Percentiles rank a stretch among this genome's conserved stretches.
phyloP scores from a whole-genome alignment of 2,329 filamentous ascomycete species.

The Teratosphaeria gauchensis region DNA sequence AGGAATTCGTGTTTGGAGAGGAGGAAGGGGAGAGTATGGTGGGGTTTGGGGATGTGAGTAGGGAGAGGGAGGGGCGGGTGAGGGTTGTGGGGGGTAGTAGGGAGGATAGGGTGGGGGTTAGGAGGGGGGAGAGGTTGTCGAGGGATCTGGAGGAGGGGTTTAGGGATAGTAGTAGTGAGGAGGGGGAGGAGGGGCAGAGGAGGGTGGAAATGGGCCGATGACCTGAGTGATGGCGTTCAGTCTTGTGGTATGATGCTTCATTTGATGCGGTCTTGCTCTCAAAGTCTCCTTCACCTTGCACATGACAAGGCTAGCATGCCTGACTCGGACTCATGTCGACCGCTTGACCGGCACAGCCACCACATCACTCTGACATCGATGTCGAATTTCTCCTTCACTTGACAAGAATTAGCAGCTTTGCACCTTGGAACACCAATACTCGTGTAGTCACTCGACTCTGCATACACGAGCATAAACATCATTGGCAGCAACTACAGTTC shows the following conservation, averaged over 20 bases:
- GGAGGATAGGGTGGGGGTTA: conserved; percentile 29
- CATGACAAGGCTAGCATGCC: no score
- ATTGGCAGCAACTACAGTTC: no score
- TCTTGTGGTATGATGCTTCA: neutral
- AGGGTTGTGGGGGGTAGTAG: conserved; percentile 27
- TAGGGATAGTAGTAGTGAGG: conserved; percentile 54
- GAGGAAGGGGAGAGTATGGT: conserved; percentile 40
- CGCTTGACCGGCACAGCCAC: no score
- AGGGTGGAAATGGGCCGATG: conserved; percentile 1
- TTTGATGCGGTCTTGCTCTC: neutral
- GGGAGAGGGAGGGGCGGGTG: conserved; percentile 12
- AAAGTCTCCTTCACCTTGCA: no score
- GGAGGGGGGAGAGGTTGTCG: conserved; percentile 56
- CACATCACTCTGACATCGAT: no score
- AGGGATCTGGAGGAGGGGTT: conserved; percentile 71
- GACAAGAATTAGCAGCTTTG: no score
- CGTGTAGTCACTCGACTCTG: no score
- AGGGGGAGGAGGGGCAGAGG: conserved; percentile 45
- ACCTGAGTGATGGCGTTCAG: neutral
- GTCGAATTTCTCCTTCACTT: no score
- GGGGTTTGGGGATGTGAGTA: conserved; percentile 26
- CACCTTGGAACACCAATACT: no score
- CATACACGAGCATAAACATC: no score
- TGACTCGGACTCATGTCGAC: no score
- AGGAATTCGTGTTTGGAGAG: conserved; percentile 32